Evolutionary conservation across 2,329 filamentous ascomycete species (phyloP).

Genomic region (Phaeoacremonium minimum): DNA sequence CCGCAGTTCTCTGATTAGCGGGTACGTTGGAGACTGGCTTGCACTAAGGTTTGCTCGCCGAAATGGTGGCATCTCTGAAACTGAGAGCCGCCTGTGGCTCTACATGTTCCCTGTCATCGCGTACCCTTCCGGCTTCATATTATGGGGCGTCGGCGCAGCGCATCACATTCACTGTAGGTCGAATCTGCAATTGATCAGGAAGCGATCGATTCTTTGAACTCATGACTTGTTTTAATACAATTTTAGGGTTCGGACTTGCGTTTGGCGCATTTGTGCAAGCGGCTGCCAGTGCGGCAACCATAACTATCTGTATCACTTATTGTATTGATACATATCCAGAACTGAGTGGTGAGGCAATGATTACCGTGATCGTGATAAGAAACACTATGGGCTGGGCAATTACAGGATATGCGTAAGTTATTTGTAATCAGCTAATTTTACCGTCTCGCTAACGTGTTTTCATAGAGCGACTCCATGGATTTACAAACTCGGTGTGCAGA

Average conservation of each 20-base stretch:
- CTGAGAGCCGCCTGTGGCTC: conserved; percentile 36
- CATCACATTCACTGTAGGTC: conserved; percentile 15
- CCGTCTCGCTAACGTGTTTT: no score
- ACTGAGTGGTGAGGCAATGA: not conserved
- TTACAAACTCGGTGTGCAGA: no score
- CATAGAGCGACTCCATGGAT: no score
- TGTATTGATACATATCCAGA: not conserved
- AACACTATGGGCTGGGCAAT: not conserved
- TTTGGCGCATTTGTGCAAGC: no score
- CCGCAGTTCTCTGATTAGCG: conserved; percentile 20
- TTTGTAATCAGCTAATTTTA: no score
- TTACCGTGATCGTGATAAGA: not conserved
- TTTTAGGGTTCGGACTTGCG: no score
- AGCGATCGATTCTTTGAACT: no score
- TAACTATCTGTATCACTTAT: no score
- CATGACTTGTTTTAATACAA: no score
- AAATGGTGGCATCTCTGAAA: conserved; percentile 34
- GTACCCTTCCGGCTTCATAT: conserved; percentile 20
- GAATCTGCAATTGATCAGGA: no score
- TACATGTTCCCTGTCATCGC: conserved; percentile 23
- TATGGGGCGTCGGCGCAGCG: conserved; percentile 25
- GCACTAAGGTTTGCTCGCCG: conserved; percentile 27
- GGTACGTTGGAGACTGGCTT: conserved; percentile 28
- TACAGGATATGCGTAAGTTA: no score
- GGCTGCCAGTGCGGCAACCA: no score